phyloP scores from a whole-genome alignment of 1,284 basidiomycete species.

The Porodaedalea pini region DNA sequence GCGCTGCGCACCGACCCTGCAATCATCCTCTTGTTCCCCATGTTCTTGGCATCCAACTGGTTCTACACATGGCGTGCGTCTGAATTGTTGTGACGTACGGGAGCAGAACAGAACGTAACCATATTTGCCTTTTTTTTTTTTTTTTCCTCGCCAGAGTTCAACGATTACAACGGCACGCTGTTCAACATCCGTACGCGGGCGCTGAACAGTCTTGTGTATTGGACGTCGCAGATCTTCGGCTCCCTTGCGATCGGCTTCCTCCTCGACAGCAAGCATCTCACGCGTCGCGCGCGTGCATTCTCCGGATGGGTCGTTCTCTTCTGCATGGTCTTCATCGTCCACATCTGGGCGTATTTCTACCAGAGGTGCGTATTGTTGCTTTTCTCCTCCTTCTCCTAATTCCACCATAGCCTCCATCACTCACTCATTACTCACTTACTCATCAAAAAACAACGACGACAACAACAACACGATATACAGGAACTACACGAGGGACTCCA shows the following conservation, averaged over 20 bases:
- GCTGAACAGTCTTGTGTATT: constrained; percentile 39
- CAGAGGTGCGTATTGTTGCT: constrained; percentile 57
- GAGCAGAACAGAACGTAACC: too few species aligned
- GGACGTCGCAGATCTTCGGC: constrained; percentile 38
- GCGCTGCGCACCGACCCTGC: constrained; percentile 36
- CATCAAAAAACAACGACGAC: neutral
- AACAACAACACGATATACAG: too few species aligned
- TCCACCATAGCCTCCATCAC: neutral
- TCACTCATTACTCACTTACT: neutral
- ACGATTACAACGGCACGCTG: constrained; percentile 39
- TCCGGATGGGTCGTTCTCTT: constrained; percentile 57
- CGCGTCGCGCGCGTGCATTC: constrained; percentile 62
- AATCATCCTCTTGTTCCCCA: constrained; percentile 37
- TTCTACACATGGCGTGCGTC: constrained; percentile 36
- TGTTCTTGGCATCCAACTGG: constrained; percentile 39
- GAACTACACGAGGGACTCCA: constrained; percentile 54
- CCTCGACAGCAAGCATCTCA: constrained; percentile 25
- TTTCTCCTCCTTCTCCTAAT: too few species aligned
- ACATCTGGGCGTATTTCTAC: constrained; percentile 68
- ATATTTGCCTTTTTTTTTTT: neutral
- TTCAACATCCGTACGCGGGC: constrained; percentile 39
- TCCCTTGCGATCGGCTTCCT: constrained; percentile 36
- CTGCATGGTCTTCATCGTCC: constrained; percentile 57
- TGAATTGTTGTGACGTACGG: neutral
- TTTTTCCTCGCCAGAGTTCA: constrained; percentile 36